Percentiles rank a stretch among this genome's conserved stretches.
Evolutionary conservation across 176 grass and related monocot genomes (phyloP).

Genomic region (Alopecurus myosuroides): DNA sequence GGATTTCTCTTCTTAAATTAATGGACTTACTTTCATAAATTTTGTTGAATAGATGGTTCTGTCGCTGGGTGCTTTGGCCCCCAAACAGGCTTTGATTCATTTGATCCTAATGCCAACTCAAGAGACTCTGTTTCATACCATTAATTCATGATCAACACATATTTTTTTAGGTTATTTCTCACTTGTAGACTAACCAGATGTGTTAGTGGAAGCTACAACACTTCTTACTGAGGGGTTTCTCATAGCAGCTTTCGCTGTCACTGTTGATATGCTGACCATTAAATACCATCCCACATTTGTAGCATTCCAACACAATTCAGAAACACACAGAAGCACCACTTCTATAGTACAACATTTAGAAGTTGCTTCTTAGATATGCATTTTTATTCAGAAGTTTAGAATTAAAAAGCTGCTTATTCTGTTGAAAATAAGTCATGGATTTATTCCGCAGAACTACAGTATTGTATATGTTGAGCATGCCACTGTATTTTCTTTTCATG

Average conservation of each 20-base stretch:
- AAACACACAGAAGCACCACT: background rate
- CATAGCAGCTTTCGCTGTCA: background rate
- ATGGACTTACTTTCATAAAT: background rate
- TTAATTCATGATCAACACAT: background rate
- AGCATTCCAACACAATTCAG: background rate
- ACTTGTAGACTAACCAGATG: background rate
- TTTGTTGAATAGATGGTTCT: background rate
- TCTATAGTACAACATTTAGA: background rate
- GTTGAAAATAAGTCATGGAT: background rate
- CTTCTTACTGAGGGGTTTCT: background rate
- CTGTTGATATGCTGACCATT: constrained; percentile 2
- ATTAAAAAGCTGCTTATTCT: background rate
- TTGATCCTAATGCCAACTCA: background rate
- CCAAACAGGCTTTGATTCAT: background rate
- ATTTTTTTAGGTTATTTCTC: background rate
- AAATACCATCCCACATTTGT: background rate
- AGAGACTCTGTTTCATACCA: background rate
- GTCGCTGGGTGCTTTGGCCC: background rate
- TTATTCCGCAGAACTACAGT: constrained; percentile 4
- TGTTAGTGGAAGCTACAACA: background rate
- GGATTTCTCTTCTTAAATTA: background rate
- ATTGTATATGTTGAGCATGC: background rate
- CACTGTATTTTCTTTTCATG: constrained; percentile 14
- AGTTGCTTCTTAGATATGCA: background rate
- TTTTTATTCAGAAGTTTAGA: background rate